A percentile compares a stretch with the other conserved stretches of the same genome.
Conservation (phyloP, 208 protist species). For the Lotmaria passim region DNA sequence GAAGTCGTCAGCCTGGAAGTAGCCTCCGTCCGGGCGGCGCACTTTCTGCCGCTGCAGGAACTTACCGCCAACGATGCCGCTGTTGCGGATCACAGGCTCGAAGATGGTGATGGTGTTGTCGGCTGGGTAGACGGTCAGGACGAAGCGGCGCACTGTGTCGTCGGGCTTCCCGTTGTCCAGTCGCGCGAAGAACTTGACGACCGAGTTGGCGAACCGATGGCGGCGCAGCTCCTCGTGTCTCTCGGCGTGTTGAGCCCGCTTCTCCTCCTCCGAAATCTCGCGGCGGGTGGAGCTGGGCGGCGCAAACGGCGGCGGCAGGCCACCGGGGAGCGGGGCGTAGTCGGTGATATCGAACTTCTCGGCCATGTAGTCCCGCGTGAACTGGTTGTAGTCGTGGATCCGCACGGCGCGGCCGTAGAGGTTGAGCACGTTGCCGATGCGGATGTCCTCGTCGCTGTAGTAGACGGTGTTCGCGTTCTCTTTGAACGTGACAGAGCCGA, state of each 20-base stretch:
- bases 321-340: slow-evolving; percentile 69
- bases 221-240: slow-evolving; percentile 85
- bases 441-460: slow-evolving; percentile 95
- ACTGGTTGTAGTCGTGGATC: slow-evolving; percentile 95
- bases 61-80: slow-evolving; percentile 94
- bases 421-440: slow-evolving; percentile 90
- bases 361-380: slow-evolving; percentile 89
- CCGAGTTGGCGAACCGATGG: slow-evolving; percentile 74
- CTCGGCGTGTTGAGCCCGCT: slow-evolving; percentile 79
- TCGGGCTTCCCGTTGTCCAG: slow-evolving; percentile 85
- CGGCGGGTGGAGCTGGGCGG: slow-evolving; percentile 81
- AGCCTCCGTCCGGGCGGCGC: slow-evolving; percentile 58
- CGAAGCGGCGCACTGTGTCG: slow-evolving; percentile 91
- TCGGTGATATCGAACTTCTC: slow-evolving; percentile 68
- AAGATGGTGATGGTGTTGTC: slow-evolving; percentile 95
- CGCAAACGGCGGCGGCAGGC: slow-evolving; percentile 57
- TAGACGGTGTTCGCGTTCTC: slow-evolving; percentile 90
- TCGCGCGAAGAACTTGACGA: slow-evolving; percentile 91
- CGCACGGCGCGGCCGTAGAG: slow-evolving; percentile 88
- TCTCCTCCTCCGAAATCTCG: slow-evolving; percentile 85
- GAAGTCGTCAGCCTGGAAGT: slow-evolving; percentile 82
- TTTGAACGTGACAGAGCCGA: slow-evolving; percentile 94
- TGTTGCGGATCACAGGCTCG: slow-evolving; percentile 92
- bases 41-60: slow-evolving; percentile 92
- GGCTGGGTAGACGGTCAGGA: slow-evolving; percentile 89